Evolutionary conservation across 805 yeast genomes (phyloP).

Genomic region (Lipomyces sp.): DNA sequence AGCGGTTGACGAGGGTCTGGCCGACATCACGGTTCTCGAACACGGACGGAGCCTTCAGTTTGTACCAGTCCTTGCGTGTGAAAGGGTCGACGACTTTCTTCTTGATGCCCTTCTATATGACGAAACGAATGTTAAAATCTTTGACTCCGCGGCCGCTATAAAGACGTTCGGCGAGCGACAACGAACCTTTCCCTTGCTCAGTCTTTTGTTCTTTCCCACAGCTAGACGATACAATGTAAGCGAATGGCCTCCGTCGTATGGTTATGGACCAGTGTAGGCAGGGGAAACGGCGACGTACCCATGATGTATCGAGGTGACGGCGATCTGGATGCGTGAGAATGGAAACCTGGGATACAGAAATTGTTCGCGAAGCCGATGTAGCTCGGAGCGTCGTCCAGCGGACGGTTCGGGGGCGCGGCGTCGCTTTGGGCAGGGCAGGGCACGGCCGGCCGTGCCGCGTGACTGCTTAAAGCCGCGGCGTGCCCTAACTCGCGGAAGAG

Average conservation of each 20-base stretch:
- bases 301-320: no score
- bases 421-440: no score
- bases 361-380: no score
- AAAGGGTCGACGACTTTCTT: constrained; percentile 99
- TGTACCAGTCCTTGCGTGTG: constrained; percentile 94
- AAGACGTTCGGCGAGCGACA: not conserved
- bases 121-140: constrained; percentile 51
- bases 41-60: constrained; percentile 77
- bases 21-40: constrained; percentile 98
- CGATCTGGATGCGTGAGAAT: not conserved
- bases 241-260: no score
- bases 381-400: no score
- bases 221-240: constrained; percentile 43
- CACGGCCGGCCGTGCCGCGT: no score
- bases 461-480: no score
- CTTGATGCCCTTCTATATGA: constrained; percentile 80
- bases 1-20: constrained; percentile 96
- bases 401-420: no score
- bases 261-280: no score
- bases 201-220: constrained; percentile 85
- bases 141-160: constrained; percentile 47
- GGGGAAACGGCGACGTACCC: not conserved
- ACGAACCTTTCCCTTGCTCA: constrained; percentile 63
- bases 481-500: no score
- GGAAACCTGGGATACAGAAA: not conserved